These are phyloP conservation scores for Vitis rotundifolia DNA, from an alignment of 164 flowering plant species.

Conservation along the genomic window DNA sequence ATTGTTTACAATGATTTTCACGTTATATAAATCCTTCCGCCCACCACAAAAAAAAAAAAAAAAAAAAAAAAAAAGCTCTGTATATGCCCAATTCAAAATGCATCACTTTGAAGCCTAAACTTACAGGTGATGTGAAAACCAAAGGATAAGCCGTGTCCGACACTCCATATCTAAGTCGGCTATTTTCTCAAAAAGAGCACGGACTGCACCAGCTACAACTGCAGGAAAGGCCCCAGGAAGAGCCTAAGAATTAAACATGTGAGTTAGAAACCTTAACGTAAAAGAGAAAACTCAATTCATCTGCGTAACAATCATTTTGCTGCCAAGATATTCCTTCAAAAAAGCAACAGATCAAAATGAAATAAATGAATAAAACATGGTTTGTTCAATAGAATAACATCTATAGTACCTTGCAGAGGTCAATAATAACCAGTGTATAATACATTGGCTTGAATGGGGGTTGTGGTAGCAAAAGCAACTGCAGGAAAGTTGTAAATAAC, in stretches of 20 bases:
- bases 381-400: background rate
- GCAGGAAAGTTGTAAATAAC: slow-evolving; percentile 29
- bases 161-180: slow-evolving; percentile 96
- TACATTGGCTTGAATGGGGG: slow-evolving; percentile 96
- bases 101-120: slow-evolving; percentile 19
- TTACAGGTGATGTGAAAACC: slow-evolving; percentile 99
- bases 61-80: no score
- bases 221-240: slow-evolving; percentile 99
- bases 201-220: slow-evolving; percentile 96
- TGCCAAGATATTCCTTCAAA: background rate
- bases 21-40: no score
- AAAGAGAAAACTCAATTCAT: background rate
- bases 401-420: slow-evolving; percentile 88
- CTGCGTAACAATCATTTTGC: no score
- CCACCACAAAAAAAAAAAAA: no score
- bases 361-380: background rate
- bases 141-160: slow-evolving; percentile 85
- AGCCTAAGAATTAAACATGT: slow-evolving; percentile 51
- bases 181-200: slow-evolving; percentile 93
- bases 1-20: no score
- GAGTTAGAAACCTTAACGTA: slow-evolving; percentile 6
- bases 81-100: background rate
- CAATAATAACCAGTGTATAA: slow-evolving; percentile 93
- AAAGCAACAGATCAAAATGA: background rate
- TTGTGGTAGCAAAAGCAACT: slow-evolving; percentile 90